Base-by-base conservation (phyloP, 129 eudicot genomes). In the Mikania micrantha region DNA sequence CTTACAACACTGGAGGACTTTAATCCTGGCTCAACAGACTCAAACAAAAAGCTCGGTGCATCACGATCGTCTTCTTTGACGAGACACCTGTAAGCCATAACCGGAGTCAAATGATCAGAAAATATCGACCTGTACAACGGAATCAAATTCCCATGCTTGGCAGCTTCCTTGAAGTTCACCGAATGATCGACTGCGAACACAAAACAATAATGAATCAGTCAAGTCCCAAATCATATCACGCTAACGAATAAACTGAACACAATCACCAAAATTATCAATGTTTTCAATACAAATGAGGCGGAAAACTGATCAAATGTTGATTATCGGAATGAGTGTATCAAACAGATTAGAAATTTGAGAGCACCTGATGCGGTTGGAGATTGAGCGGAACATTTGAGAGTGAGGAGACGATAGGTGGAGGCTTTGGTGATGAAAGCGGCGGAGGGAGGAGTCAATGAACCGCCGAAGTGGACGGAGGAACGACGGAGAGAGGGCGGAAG, bases 41-140 rank as follows among this genome's bases (percentile, higher is more conserved):
- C 98, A 13, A 88, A 93, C 0, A 93, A 86, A 74, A 93, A 93
- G 74, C 98, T 93, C 29, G 98, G 96, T 54, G 90, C 91, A 50
- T 93, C 96, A 15, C 85, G 72, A 32, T 89, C 98, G 34, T 88
- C 95, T 54, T 93, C 96, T 6, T 84, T 82, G 24, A 93, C 92
- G 58, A 93, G 81, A 64, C 98, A 93, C 0, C 98, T 86, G 64
- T 93, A 93, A 40, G 98, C 96, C 12, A 93, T 86, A 78, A 93
- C 96, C 13, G 98, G 98, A 0, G 96, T 93, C 74, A 93, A 83
- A 60, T 85, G 96, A 79, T 93, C 98, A 22, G 92, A 80, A 32
- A 93, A 93, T 40, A 93, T 77, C 74, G 83, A 76, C 71, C 70
- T 73, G 67, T 76, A 82, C 53, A 93, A 80, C 1, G 98, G 98